phyloP scores from a whole-genome alignment of 2,329 filamentous ascomycete genomes.

The Venturia aucupariae region DNA sequence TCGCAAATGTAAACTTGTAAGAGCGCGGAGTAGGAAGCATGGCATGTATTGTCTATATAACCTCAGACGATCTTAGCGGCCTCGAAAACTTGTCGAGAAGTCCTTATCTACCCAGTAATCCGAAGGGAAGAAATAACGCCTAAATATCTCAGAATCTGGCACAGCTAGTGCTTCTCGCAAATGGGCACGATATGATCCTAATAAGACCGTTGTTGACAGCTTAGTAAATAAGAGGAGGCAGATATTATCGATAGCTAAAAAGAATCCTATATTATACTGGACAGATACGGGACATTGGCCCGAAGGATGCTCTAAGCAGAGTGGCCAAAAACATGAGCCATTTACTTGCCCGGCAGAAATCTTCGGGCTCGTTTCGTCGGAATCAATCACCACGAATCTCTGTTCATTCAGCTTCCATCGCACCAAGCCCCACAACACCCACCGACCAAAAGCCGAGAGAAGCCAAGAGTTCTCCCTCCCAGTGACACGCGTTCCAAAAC shows the following conservation, averaged over 20 bases:
- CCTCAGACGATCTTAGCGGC: constrained; percentile 15
- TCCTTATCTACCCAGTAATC: constrained; percentile 11
- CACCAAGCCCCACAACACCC: constrained; percentile 14
- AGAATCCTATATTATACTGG: constrained; percentile 15
- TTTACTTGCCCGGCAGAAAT: constrained; percentile 26
- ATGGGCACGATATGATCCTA: constrained; percentile 14
- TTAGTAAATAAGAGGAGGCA: constrained; percentile 14
- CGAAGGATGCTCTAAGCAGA: constrained; percentile 21
- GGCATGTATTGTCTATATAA: no score
- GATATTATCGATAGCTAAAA: constrained; percentile 11
- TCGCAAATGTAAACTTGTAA: no score
- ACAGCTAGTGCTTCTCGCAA: constrained; percentile 14
- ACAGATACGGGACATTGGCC: constrained; percentile 18
- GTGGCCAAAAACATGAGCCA: constrained; percentile 22
- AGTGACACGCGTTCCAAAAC: constrained; percentile 28
- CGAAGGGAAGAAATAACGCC: constrained; percentile 14
- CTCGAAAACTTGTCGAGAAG: constrained; percentile 15
- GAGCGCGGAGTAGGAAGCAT: no score
- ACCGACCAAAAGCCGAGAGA: constrained; percentile 18
- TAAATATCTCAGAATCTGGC: constrained; percentile 14
- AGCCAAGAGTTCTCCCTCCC: constrained; percentile 21
- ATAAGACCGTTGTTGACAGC: constrained; percentile 13
- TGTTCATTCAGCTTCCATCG: constrained; percentile 15
- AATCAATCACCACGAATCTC: constrained; percentile 19
- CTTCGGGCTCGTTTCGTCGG: constrained; percentile 19